Conservation (phyloP, 225 moss, liverwort and hornwort species). For the Marchantia polymorpha region DNA sequence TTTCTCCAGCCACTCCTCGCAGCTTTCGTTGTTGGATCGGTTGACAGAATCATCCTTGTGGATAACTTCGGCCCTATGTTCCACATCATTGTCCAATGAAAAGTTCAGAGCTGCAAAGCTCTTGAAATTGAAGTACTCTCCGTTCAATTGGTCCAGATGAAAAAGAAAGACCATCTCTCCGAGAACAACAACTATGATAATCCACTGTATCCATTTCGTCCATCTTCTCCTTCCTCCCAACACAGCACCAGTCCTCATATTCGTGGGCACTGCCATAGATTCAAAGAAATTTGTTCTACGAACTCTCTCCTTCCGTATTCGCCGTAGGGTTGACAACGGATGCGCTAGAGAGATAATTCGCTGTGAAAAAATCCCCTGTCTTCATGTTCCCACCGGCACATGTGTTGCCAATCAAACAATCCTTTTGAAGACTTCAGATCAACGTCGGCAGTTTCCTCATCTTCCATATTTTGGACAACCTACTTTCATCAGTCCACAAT, state of each 20-base stretch:
- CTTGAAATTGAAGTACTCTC: conserved; percentile 21
- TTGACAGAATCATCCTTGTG: not conserved
- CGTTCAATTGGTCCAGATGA: conserved; percentile 57
- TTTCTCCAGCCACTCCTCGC: conserved; percentile 61
- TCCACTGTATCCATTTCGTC: conserved; percentile 56
- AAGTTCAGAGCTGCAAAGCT: conserved; percentile 2
- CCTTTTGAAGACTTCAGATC: not conserved
- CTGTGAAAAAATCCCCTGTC: not conserved
- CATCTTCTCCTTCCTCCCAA: conserved; percentile 53
- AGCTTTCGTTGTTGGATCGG: conserved; percentile 21
- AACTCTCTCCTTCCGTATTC: not conserved
- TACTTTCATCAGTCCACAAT: not conserved
- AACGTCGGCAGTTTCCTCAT: not conserved
- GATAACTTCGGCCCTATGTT: not conserved
- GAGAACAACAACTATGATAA: conserved; percentile 53
- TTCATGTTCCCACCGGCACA: conserved; percentile 10
- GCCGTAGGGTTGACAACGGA: not conserved
- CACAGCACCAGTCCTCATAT: conserved; percentile 28
- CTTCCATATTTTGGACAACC: not conserved
- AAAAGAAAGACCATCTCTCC: conserved; percentile 67
- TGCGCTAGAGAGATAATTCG: not conserved
- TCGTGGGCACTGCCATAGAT: conserved; percentile 27
- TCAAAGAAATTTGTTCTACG: not conserved
- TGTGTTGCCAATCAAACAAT: not conserved
- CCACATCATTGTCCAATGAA: conserved; percentile 3